phyloP scores from a whole-genome alignment of 371 early-diverging fungal species.

The Saksenaea oblongispora region DNA sequence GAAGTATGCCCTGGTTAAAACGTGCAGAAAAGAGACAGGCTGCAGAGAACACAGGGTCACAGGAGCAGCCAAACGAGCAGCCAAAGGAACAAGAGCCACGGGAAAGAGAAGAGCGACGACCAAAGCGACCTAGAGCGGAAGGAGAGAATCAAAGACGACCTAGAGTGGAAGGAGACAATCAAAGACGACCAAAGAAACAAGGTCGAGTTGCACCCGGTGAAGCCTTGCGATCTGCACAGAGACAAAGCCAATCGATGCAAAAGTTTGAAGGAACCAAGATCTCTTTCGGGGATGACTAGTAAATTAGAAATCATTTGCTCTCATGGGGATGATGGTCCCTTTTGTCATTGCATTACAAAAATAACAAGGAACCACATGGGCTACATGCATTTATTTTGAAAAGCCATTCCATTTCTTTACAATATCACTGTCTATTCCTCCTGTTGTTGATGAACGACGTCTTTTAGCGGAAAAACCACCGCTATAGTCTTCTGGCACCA shows the following conservation, averaged over 20 bases:
- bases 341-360: neutral
- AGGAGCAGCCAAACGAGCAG: conserved; percentile 11
- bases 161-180: conserved; percentile 19
- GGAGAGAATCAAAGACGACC: conserved; percentile 25
- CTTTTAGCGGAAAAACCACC: conserved; percentile 13
- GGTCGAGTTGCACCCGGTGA: conserved; percentile 50
- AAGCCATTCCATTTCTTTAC: conserved; percentile 20
- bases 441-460: conserved; percentile 15
- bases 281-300: conserved; percentile 44
- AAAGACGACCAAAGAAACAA: conserved; percentile 26
- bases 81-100: conserved; percentile 29
- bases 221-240: conserved; percentile 51
- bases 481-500: conserved; percentile 19
- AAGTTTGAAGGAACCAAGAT: conserved; percentile 69
- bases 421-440: conserved; percentile 9
- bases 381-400: neutral
- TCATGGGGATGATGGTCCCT: too few relatives aligned
- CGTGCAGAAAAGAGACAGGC: conserved; percentile 42
- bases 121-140: conserved; percentile 14
- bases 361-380: neutral
- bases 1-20: conserved; percentile 55
- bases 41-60: neutral
- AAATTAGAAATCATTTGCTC: neutral
- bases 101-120: conserved; percentile 29
- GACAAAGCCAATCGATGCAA: conserved; percentile 56